Evolutionary conservation across 352 stramenopile genomes (phyloP).

Genomic region (Phytophthora litchii): DNA sequence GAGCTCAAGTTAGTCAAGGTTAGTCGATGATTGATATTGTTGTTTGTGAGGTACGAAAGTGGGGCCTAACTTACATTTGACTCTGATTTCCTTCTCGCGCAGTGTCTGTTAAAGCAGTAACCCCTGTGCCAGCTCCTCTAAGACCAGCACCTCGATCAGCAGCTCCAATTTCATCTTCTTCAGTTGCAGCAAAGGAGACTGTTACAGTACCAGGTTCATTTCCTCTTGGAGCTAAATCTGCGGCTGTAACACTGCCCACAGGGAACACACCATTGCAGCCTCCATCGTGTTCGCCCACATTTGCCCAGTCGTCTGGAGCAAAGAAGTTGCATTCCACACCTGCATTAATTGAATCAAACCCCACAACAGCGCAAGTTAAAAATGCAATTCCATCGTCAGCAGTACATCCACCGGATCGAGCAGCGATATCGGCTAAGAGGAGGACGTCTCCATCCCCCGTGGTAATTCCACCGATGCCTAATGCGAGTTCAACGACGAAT

Average conservation of each 20-base stretch:
- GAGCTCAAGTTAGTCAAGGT: slow-evolving; percentile 15
- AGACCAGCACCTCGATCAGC: slow-evolving; percentile 3
- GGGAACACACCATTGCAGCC: neutral
- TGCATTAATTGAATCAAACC: neutral
- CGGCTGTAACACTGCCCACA: neutral
- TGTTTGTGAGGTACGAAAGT: neutral
- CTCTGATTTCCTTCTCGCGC: slow-evolving; percentile 4
- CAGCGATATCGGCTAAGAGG: slow-evolving; percentile 5
- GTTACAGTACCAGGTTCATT: neutral
- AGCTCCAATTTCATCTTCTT: slow-evolving; percentile 1
- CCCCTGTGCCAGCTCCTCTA: neutral
- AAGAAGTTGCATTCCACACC: neutral
- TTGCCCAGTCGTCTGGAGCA: neutral
- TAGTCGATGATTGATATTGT: slow-evolving; percentile 8
- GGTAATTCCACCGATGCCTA: slow-evolving; percentile 6
- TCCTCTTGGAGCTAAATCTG: neutral
- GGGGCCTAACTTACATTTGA: neutral
- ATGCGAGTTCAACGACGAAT: slow-evolving; percentile 3
- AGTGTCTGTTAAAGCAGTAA: neutral
- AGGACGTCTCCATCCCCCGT: neutral
- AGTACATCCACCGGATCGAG: slow-evolving; percentile 1
- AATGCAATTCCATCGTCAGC: neutral
- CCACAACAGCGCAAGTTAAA: neutral
- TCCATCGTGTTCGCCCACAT: neutral
- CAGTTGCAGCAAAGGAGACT: neutral